phyloP scores from a whole-genome alignment of 1,284 basidiomycete species.

The Ustilago bromivora region DNA sequence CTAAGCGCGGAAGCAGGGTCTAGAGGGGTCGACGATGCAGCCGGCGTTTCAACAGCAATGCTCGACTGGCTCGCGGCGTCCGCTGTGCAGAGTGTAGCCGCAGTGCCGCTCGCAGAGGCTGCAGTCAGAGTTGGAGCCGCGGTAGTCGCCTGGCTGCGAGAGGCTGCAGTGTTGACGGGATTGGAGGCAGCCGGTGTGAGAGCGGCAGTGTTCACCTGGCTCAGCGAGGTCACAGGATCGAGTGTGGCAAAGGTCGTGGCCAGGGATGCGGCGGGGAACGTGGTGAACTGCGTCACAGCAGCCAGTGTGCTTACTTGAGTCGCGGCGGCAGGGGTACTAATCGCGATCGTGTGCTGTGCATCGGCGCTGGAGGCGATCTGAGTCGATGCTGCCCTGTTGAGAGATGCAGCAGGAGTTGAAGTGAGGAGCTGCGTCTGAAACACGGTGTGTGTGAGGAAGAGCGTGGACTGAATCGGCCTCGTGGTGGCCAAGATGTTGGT shows the following conservation, averaged over 20 bases:
- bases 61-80: not conserved
- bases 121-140: not conserved
- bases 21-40: not conserved
- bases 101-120: not conserved
- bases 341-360: not conserved
- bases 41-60: not conserved
- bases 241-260: not conserved
- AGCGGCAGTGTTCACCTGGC: constrained; percentile 1
- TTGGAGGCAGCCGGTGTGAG: not conserved
- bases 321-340: not conserved
- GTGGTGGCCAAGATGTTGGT: constrained; percentile 8
- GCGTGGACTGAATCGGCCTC: not conserved
- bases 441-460: not conserved
- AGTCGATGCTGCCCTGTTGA: constrained; percentile 11
- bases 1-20: not conserved
- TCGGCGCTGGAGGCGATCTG: not conserved
- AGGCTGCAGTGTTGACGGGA: not conserved
- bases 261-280: not conserved
- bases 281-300: not conserved
- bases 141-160: not conserved
- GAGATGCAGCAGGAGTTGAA: constrained; percentile 6
- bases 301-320: not conserved
- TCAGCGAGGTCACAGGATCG: not conserved
- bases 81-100: not conserved
- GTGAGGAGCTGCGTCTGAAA: not conserved